phyloP scores from a whole-genome alignment of 352 stramenopile genomes.

The Phytophthora multivora region DNA sequence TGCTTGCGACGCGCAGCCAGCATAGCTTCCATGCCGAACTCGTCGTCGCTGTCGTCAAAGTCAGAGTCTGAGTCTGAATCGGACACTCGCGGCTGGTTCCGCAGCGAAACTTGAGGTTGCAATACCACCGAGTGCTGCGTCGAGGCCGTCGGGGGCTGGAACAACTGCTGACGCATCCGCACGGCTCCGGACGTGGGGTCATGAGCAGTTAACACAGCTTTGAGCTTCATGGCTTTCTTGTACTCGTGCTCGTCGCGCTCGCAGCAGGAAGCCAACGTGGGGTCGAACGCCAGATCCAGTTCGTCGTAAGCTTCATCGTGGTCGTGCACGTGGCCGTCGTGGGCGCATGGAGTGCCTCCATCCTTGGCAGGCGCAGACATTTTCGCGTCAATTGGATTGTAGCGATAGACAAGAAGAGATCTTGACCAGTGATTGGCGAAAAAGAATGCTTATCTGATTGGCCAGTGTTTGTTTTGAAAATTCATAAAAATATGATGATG shows the following conservation, averaged over 20 bases:
- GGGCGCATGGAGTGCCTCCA: constrained; percentile 2
- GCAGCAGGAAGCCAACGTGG: constrained; percentile 71
- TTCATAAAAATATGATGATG: no score
- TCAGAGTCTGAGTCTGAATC: constrained; percentile 37
- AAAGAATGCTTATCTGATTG: neutral
- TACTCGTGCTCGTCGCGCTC: constrained; percentile 62
- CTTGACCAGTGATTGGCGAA: neutral
- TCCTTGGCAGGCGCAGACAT: constrained; percentile 13
- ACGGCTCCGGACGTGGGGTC: constrained; percentile 61
- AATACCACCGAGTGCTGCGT: constrained; percentile 7
- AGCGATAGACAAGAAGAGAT: no score
- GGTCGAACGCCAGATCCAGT: constrained; percentile 51
- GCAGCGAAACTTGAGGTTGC: constrained; percentile 5
- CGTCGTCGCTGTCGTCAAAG: constrained; percentile 56
- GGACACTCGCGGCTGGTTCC: neutral
- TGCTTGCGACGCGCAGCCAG: constrained; percentile 46
- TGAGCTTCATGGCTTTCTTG: constrained; percentile 69
- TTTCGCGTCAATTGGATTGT: neutral
- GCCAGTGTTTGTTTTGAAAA: neutral
- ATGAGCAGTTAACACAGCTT: constrained; percentile 57
- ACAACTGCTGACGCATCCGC: constrained; percentile 63
- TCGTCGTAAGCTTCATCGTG: constrained; percentile 32
- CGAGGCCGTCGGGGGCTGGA: constrained; percentile 34
- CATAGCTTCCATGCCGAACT: constrained; percentile 43
- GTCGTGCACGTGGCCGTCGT: constrained; percentile 26